Conservation (phyloP, 1,284 basidiomycete species). For the Cerioporus squamosus region DNA sequence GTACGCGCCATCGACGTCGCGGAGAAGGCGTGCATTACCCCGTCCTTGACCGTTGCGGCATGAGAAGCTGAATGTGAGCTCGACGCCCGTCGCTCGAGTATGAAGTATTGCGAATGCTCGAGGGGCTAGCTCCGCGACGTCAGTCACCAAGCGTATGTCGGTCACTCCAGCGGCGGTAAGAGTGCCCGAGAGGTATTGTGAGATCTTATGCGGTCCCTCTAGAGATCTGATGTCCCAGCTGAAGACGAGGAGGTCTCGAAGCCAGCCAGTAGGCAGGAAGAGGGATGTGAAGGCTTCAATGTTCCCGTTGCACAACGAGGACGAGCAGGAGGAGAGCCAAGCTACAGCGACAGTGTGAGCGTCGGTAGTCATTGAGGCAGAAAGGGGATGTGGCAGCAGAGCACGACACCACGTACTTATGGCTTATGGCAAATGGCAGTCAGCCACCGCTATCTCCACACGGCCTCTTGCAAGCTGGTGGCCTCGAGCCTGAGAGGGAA, state of each 20-base stretch:
- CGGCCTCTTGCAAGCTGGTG: no score
- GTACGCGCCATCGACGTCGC: conserved; percentile 6
- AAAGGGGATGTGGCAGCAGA: no score
- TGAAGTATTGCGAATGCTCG: conserved; percentile 21
- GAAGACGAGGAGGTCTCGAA: conserved; percentile 61
- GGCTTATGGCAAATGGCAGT: no score
- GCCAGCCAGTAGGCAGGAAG: conserved; percentile 41
- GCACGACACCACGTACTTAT: no score
- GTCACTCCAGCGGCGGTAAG: conserved; percentile 30
- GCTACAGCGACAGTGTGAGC: no score
- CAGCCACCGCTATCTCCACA: no score
- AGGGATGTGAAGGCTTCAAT: not conserved
- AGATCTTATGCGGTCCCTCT: conserved; percentile 43
- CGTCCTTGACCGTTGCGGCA: conserved; percentile 40
- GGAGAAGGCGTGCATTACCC: conserved; percentile 41
- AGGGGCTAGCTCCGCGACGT: conserved; percentile 29
- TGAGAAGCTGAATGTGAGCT: conserved; percentile 43
- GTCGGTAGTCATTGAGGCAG: no score
- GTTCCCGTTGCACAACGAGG: no score
- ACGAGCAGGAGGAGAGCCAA: no score
- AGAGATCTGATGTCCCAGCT: conserved; percentile 70
- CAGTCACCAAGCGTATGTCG: conserved; percentile 31
- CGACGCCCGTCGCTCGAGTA: conserved; percentile 18
- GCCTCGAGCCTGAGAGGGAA: no score
- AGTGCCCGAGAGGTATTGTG: conserved; percentile 43